These are phyloP conservation scores for Trichoderma semiorbis DNA, from an alignment of 2,329 filamentous ascomycete species.

Conservation along the genomic window DNA sequence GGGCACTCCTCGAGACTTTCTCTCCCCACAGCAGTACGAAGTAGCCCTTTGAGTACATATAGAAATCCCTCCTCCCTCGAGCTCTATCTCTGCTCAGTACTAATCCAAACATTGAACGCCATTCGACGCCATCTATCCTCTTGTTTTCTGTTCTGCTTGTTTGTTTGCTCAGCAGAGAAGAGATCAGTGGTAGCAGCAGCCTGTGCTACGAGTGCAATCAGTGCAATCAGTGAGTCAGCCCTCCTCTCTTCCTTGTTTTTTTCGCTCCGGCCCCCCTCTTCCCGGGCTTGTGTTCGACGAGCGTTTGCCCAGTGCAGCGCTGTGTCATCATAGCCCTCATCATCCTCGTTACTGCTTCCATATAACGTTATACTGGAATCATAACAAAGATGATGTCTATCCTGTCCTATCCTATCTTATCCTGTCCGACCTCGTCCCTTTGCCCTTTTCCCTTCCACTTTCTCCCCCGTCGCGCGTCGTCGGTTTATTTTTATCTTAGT, in stretches of 20 bases:
- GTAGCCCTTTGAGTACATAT: slow-evolving; percentile 27
- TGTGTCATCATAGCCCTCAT: neutral
- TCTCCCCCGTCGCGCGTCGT: neutral
- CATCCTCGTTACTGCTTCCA: neutral
- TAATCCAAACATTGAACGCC: slow-evolving; percentile 15
- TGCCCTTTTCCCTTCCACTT: neutral
- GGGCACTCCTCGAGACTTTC: neutral
- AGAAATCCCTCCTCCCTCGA: slow-evolving; percentile 26
- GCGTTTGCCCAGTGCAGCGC: neutral
- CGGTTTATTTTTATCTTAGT: slow-evolving; percentile 8
- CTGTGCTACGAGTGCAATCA: neutral
- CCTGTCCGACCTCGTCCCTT: neutral
- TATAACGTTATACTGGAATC: neutral
- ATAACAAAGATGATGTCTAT: neutral
- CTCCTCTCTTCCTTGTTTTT: neutral
- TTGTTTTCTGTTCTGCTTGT: neutral
- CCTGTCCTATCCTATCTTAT: neutral
- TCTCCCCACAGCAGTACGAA: slow-evolving; percentile 21
- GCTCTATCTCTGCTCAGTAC: slow-evolving; percentile 18
- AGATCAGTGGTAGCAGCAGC: neutral
- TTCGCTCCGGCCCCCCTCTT: neutral
- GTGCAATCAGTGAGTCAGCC: neutral
- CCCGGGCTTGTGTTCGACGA: neutral
- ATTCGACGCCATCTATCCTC: neutral
- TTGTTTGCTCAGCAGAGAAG: neutral